phyloP scores from a whole-genome alignment of 2,329 filamentous ascomycete species.

The Sarocladiaceae sp. region DNA sequence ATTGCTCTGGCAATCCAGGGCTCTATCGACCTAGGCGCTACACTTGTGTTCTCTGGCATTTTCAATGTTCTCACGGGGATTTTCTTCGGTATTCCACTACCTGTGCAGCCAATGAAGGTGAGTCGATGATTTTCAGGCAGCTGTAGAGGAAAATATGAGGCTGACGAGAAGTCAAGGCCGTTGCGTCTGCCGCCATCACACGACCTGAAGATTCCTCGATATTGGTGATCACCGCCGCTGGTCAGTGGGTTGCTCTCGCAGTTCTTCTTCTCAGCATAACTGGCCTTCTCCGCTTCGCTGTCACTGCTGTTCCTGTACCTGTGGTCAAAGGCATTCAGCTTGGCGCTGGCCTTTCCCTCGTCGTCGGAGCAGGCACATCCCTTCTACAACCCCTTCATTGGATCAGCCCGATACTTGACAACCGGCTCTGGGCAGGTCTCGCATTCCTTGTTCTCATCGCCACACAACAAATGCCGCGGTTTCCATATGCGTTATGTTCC shows the following conservation, averaged over 20 bases:
- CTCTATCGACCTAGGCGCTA: conserved; percentile 77
- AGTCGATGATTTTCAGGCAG: background rate
- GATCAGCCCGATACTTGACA: conserved; percentile 67
- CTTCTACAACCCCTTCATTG: conserved; percentile 68
- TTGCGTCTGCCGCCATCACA: conserved; percentile 83
- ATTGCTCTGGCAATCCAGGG: conserved; percentile 75
- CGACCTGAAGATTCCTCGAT: conserved; percentile 48
- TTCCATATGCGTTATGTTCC: conserved; percentile 75
- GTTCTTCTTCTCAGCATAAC: conserved; percentile 76
- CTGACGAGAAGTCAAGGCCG: conserved; percentile 50
- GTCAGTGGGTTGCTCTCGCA: conserved; percentile 65
- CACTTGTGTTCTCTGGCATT: conserved; percentile 81
- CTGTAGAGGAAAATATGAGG: background rate
- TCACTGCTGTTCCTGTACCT: conserved; percentile 72
- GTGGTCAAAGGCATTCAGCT: conserved; percentile 95
- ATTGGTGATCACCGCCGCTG: conserved; percentile 71
- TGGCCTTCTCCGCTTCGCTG: conserved; percentile 71
- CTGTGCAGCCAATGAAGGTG: conserved; percentile 82
- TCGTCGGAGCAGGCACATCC: conserved; percentile 69
- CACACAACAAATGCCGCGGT: conserved; percentile 59
- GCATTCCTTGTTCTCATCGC: conserved; percentile 69
- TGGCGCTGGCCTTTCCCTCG: conserved; percentile 79
- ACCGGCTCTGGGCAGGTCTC: conserved; percentile 69
- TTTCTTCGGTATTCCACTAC: conserved; percentile 82
- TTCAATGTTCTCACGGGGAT: conserved; percentile 82